A percentile compares a stretch with the other conserved stretches of the same genome.
Conservation (phyloP, 2,329 filamentous ascomycete species). For the Phoma sp. region DNA sequence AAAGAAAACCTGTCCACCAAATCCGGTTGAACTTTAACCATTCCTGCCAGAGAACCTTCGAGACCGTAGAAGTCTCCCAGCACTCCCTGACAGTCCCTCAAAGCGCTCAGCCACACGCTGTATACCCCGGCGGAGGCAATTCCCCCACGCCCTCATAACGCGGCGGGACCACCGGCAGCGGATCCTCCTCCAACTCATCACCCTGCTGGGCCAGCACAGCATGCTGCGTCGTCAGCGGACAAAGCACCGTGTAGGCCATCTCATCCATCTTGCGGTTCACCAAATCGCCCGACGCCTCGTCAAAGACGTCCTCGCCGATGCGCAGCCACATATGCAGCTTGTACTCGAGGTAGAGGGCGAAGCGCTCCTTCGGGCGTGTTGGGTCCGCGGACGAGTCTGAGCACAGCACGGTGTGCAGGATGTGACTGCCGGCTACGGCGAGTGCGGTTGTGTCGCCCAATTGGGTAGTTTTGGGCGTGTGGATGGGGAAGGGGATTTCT, state of each 20-base stretch:
- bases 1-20: neutral
- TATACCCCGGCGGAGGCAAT: slow-evolving; percentile 1
- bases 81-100: neutral
- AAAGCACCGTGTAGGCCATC: slow-evolving; percentile 17
- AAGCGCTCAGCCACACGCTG: neutral
- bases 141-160: slow-evolving; percentile 13
- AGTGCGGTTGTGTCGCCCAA: slow-evolving; percentile 8
- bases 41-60: neutral
- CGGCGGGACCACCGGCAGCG: slow-evolving; percentile 1
- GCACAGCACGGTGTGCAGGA: slow-evolving; percentile 5
- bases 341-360: slow-evolving; percentile 14
- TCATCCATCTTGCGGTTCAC: slow-evolving; percentile 19
- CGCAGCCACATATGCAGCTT: slow-evolving; percentile 17
- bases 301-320: slow-evolving; percentile 17
- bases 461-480: neutral
- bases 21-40: slow-evolving; percentile 1
- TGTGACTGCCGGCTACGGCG: slow-evolving; percentile 7
- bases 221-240: slow-evolving; percentile 2
- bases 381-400: neutral
- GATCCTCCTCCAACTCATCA: neutral
- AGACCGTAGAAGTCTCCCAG: neutral
- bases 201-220: neutral
- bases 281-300: slow-evolving; percentile 14
- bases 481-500: slow-evolving; percentile 1
- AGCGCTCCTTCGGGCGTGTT: neutral